Percentiles rank a stretch among this genome's conserved stretches.
These are phyloP conservation scores for Cladophialophora psammophila DNA, from an alignment of 2,329 filamentous ascomycete species.

Conservation along the genomic window DNA sequence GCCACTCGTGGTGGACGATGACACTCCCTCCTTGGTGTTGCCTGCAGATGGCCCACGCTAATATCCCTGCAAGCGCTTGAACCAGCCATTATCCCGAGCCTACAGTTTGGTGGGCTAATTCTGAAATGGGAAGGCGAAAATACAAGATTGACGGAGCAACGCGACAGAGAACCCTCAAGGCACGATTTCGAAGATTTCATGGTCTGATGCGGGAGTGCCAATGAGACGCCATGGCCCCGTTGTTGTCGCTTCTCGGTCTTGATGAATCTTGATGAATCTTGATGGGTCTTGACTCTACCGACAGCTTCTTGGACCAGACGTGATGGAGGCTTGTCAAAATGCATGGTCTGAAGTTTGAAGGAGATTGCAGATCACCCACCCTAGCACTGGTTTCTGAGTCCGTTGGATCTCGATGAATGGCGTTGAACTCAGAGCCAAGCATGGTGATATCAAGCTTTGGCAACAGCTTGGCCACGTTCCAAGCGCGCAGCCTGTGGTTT, in stretches of 20 bases:
- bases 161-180: neutral
- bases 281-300: slow-evolving; percentile 14
- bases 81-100: slow-evolving; percentile 6
- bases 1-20: neutral
- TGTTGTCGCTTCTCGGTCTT: neutral
- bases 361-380: slow-evolving; percentile 18
- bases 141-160: neutral
- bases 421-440: slow-evolving; percentile 19
- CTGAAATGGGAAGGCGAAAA: slow-evolving; percentile 11
- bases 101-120: slow-evolving; percentile 4
- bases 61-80: neutral
- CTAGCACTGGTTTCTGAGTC: neutral
- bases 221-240: slow-evolving; percentile 14
- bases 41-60: slow-evolving; percentile 9
- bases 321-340: neutral
- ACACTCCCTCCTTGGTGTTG: slow-evolving; percentile 3
- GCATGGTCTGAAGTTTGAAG: neutral
- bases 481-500: slow-evolving; percentile 22
- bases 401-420: slow-evolving; percentile 5
- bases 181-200: slow-evolving; percentile 2
- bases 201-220: neutral
- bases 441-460: slow-evolving; percentile 4
- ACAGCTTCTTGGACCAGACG: slow-evolving; percentile 8
- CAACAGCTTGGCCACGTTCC: slow-evolving; percentile 25
- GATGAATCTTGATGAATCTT: slow-evolving; percentile 14